Percentiles rank a stretch among this genome's conserved stretches.
Conservation (phyloP, 441 rosid genomes). For the Adansonia grandidieri region DNA sequence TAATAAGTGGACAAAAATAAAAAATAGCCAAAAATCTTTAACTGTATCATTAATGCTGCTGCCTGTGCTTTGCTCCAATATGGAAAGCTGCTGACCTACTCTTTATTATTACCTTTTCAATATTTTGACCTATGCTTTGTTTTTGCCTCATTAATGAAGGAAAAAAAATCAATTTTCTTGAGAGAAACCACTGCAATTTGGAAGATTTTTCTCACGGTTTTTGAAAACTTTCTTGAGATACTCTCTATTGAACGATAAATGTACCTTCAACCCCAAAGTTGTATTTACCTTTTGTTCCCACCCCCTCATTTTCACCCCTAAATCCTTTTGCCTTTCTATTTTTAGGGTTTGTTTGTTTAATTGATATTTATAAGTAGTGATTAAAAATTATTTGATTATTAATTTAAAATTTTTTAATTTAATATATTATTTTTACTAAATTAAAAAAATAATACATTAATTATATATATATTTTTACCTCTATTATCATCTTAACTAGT, state of each 20-base stretch:
- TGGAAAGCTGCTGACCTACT: slow-evolving; percentile 36
- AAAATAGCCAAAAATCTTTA: slow-evolving; percentile 30
- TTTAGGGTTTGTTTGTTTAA: no score
- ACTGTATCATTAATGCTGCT: slow-evolving; percentile 28
- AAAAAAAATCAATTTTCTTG: slow-evolving; percentile 30
- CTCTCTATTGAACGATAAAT: neutral
- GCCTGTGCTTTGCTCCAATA: slow-evolving; percentile 26
- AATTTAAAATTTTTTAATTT: no score
- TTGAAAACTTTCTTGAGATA: slow-evolving; percentile 30
- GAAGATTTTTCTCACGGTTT: slow-evolving; percentile 24
- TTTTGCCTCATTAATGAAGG: slow-evolving; percentile 39
- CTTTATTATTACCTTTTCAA: slow-evolving; percentile 18
- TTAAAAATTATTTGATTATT: no score
- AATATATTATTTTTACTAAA: no score
- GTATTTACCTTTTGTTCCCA: slow-evolving; percentile 10
- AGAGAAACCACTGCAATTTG: slow-evolving; percentile 35
- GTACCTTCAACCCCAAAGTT: slow-evolving; percentile 20
- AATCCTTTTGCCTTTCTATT: slow-evolving; percentile 12
- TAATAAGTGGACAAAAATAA: slow-evolving; percentile 27
- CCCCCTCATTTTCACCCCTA: slow-evolving; percentile 16
- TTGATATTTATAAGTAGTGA: no score
- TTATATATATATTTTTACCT: no score
- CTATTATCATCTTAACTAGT: no score
- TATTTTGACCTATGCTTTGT: slow-evolving; percentile 27
- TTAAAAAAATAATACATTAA: no score